Evolutionary conservation across 2,329 filamentous ascomycete species (phyloP), one percentile per base, ranked within the genome.

Genomic region (Curvularia spicifera): DNA sequence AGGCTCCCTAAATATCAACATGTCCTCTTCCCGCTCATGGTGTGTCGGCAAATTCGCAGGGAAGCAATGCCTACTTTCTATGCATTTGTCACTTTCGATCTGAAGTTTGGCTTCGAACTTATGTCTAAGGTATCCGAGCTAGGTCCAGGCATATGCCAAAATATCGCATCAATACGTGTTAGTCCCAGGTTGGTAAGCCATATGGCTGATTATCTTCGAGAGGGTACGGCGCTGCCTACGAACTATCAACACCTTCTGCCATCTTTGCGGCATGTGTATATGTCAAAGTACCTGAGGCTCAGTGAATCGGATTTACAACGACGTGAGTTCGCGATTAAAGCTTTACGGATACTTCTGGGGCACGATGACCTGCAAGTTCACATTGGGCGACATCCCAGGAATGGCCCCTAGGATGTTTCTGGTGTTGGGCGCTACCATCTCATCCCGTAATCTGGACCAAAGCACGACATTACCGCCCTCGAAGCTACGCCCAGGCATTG

Each of bases 81-180:
- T 13, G 46, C 48, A 5, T 20, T 53, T 13, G 51, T 55, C 12
- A 51, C 26, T 12, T 58, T 58, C 29, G 56, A 58, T 20, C 31
- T 58, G 6, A 55, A 51, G 9, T 29, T 22, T 6, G 51, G 51
- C 20, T 51, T 51, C 26, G 50, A 58, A 26, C 45, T 39, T 15
- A 55, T 55, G 51, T 46, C 46, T 10, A 51, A 45, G n/a, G 51
- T 26, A 1, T 58, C 50, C 40, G 56, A 55, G 39, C 28, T 58
- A 2, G 56, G 46, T 29, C 40, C 56, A 2, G 51, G 20, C 1
- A 51, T 51, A 5, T 51, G 56, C 10, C 51, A 46, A 26, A 8
- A 15, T n/a, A 58, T 58, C 5, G 51, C 6, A 42, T 18, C 51
- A 1, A 51, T 58, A 18, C 24, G 15, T 22, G 44, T 58, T 5